Conservation (phyloP, 116 monocot genomes). For the Dioscorea cayenensis region DNA sequence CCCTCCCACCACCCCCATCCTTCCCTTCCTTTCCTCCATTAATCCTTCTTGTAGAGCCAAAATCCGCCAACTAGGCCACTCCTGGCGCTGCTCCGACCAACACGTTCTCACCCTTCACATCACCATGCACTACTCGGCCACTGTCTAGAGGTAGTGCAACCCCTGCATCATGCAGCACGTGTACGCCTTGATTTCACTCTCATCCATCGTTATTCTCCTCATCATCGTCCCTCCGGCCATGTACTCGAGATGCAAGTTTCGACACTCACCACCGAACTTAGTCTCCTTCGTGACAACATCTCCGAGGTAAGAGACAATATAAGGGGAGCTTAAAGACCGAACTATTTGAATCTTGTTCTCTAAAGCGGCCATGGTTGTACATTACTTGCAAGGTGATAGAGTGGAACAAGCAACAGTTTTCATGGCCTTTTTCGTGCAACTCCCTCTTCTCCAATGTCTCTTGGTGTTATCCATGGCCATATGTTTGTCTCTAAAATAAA, state of each 20-base stretch:
- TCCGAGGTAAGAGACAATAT: slow-evolving; percentile 49
- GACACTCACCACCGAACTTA: not conserved
- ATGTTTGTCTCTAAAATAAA: too few relatives aligned
- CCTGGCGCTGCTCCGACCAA: slow-evolving; percentile 14
- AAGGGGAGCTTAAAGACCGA: slow-evolving; percentile 24
- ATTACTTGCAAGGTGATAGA: not conserved
- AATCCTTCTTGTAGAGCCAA: slow-evolving; percentile 34
- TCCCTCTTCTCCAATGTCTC: slow-evolving; percentile 30
- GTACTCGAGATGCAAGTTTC: slow-evolving; percentile 59
- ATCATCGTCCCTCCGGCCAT: slow-evolving; percentile 41
- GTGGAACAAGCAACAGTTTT: slow-evolving; percentile 26
- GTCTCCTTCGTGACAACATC: slow-evolving; percentile 24
- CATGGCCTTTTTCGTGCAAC: slow-evolving; percentile 39
- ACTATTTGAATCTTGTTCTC: slow-evolving; percentile 56
- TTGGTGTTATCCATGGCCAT: not conserved
- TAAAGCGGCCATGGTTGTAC: slow-evolving; percentile 11
- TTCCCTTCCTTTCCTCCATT: not conserved
- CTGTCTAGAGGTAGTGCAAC: slow-evolving; percentile 41
- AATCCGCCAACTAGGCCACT: slow-evolving; percentile 43
- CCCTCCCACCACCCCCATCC: slow-evolving; percentile 6
- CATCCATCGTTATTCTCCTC: slow-evolving; percentile 16
- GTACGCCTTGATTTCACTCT: slow-evolving; percentile 25
- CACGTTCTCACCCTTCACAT: slow-evolving; percentile 65
- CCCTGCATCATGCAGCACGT: slow-evolving; percentile 24
- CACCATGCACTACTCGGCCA: slow-evolving; percentile 52